Conservation (phyloP, 441 rosid species). For the Brassica balearica region DNA sequence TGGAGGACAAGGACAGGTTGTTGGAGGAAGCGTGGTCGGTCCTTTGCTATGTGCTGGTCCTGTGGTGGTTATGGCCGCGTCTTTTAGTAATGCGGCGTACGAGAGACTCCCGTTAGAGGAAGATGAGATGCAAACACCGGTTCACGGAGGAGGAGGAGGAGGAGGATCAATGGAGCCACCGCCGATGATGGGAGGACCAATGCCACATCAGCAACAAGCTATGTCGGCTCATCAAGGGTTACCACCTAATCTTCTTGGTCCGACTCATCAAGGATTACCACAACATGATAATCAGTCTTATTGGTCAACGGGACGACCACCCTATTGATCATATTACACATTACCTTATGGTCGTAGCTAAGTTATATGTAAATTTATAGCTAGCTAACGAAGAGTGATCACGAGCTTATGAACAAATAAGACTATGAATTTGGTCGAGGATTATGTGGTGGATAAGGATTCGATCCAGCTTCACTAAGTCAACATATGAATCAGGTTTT, state of each 20-base stretch:
- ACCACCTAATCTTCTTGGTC: constrained; percentile 86
- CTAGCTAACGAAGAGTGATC: constrained; percentile 37
- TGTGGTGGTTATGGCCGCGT: constrained; percentile 48
- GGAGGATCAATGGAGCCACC: constrained; percentile 63
- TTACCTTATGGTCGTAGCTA: constrained; percentile 27
- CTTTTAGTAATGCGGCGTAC: constrained; percentile 48
- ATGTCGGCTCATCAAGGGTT: constrained; percentile 71
- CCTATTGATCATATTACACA: constrained; percentile 52
- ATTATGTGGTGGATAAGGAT: constrained; percentile 26
- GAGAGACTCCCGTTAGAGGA: constrained; percentile 49
- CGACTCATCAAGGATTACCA: constrained; percentile 60
- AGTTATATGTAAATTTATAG: constrained; percentile 13
- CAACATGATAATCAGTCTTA: constrained; percentile 53
- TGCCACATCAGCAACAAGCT: constrained; percentile 57
- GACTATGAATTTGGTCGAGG: constrained; percentile 16
- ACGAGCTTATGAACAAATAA: constrained; percentile 36
- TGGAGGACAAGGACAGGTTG: constrained; percentile 49
- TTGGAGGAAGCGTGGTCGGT: constrained; percentile 50
- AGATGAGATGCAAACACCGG: constrained; percentile 44
- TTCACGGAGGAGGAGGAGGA: constrained; percentile 32
- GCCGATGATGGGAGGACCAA: constrained; percentile 60
- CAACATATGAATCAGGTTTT: constrained; percentile 37
- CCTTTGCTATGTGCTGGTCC: constrained; percentile 47
- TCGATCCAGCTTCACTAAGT: constrained; percentile 15
- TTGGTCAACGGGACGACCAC: constrained; percentile 86